Evolutionary conservation across 495 filamentous ascomycete genomes (phyloP).

Genomic region (Pyrenula massariospora): DNA sequence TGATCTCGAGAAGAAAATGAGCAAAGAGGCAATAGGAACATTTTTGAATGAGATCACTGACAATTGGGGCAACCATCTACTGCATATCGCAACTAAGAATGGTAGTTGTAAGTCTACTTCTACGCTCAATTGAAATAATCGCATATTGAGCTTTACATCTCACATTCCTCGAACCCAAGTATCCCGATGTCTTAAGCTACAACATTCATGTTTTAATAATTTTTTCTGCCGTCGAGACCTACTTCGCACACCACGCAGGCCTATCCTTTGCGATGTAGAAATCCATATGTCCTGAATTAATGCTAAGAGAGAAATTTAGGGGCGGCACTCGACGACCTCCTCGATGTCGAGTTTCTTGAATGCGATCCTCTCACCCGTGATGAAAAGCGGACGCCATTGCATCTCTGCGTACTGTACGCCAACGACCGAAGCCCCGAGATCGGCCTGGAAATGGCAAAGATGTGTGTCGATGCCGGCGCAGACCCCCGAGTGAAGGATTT

Average conservation of each 20-base stretch:
- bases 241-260: no score
- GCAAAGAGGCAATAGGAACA: constrained; percentile 46
- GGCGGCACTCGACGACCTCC: constrained; percentile 81
- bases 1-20: constrained; percentile 19
- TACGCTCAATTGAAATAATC: background rate
- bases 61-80: constrained; percentile 70
- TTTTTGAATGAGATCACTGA: constrained; percentile 79
- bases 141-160: background rate
- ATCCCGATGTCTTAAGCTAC: no score
- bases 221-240: no score
- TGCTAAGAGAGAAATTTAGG: constrained; percentile 34
- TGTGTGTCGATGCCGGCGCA: constrained; percentile 88
- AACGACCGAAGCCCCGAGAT: constrained; percentile 56
- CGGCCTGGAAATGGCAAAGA: constrained; percentile 61
- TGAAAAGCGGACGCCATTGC: constrained; percentile 84
- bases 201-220: no score
- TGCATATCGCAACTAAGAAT: constrained; percentile 77
- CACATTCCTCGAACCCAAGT: no score
- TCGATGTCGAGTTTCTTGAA: constrained; percentile 90
- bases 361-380: constrained; percentile 74
- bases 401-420: constrained; percentile 75
- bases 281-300: no score
- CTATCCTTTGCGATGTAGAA: no score
- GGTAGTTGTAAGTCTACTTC: constrained; percentile 62
- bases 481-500: constrained; percentile 49